Base-by-base conservation (phyloP, 108 stramenopile species). In the Nitzschia sp. region DNA sequence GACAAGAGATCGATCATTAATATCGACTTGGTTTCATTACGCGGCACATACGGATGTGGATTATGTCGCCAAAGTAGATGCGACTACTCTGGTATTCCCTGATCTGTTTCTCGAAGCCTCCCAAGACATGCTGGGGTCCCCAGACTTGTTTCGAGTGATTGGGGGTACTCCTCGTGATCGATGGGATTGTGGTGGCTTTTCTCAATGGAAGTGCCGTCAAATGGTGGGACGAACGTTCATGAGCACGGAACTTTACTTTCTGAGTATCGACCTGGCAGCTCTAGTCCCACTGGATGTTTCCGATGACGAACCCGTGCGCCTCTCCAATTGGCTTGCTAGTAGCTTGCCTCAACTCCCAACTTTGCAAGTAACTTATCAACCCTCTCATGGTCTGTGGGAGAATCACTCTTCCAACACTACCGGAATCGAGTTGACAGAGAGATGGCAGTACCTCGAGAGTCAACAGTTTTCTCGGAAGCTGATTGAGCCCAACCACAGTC, bases 151-250 rank as follows among this genome's bases (percentile, higher is more conserved):
- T 51, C 8, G 49, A 19, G 49, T 51, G 19, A 51, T 51, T 51
- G 49, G 49, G 49, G 49, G 49, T 4, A 8, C 21, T 23, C 49
- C 49, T 19, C 49, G 49, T 17, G 49, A 51, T 51, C 8, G 49
- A 51, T 51, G 49, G 49, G 49, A 51, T 51, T 51, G 49, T 51
- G 49, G 49, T 9, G 49, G 49, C 4, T 51, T 51, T 19, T 51
- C 49, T 8, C 8, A 4, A 19, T 51, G 49, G 49, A 51, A 51
- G 49, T 51, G 49, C 21, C 49, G 49, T n/a, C 49, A 51, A 51
- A 51, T 51, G 49, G 21, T 17, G 13, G 49, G 17, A 21, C 11
- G 49, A 51, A 51, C 49, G 4, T 51, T 21, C 49, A 51, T 51
- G 49, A 51, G 49, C 21, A 51, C 49, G 18, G 49, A 51, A 19